Conservation (phyloP, 176 grass and related monocot species). For the maize (Zea mays) region DNA sequence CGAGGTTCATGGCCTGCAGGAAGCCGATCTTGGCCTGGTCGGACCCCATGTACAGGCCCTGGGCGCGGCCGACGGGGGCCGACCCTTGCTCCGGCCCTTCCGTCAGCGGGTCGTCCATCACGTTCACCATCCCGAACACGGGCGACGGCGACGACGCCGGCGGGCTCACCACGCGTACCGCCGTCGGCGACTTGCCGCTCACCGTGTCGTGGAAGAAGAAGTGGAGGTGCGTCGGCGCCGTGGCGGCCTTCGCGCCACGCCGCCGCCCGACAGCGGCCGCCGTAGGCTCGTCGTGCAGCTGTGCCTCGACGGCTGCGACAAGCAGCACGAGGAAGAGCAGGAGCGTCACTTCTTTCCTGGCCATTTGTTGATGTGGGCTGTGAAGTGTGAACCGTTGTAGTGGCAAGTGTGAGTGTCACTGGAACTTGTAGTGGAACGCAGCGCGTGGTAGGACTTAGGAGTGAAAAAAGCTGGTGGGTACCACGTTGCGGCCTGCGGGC, state of each 20-base stretch:
- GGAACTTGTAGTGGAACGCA: slow-evolving; percentile 7
- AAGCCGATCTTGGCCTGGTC: slow-evolving; percentile 53
- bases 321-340: not conserved
- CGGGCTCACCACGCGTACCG: slow-evolving; percentile 37
- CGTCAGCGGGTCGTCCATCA: slow-evolving; percentile 73
- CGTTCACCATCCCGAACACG: slow-evolving; percentile 48
- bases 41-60: slow-evolving; percentile 62
- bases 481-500: not conserved
- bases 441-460: too few relatives aligned
- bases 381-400: rapidly evolving
- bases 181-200: slow-evolving; percentile 53
- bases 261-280: not conserved
- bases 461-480: not conserved
- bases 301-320: not conserved
- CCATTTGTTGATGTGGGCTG: slow-evolving; percentile 17
- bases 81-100: slow-evolving; percentile 33
- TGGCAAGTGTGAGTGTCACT: not conserved
- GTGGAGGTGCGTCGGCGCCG: slow-evolving; percentile 50
- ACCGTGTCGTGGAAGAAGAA: slow-evolving; percentile 90
- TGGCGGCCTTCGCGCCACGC: not conserved
- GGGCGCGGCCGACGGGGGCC: slow-evolving; percentile 38
- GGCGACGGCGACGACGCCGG: not conserved
- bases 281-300: not conserved
- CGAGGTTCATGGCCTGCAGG: slow-evolving; percentile 75
- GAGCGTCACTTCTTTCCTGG: not conserved